Base-by-base conservation (phyloP, 2,329 filamentous ascomycete species). In the Lachnum nothofagi region DNA sequence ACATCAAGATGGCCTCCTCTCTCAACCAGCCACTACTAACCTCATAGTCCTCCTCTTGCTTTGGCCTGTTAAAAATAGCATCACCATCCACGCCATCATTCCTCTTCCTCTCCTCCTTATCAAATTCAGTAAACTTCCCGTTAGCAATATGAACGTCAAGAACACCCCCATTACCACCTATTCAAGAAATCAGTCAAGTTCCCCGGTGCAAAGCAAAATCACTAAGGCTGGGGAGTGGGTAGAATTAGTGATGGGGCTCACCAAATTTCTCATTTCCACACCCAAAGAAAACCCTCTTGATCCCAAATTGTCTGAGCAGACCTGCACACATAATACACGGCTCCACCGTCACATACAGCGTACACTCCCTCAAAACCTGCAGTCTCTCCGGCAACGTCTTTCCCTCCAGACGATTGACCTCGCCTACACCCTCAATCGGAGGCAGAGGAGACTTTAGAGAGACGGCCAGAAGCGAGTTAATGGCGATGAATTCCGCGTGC, bases 291-390 rank as follows among this genome's bases (percentile, higher is more conserved):
- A 98, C 93, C 58, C 85, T 86, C 54, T 86, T 81, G 68, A 98
- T 90, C 12, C 83, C 80, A 56, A 94, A 85, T 68, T 98, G 94
- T 44, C 90, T 82, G 43, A 98, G 77, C 45, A 94, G 82, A 5
- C 90, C 94, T 10, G 93, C 93, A 66, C 93, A 98, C 93, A 98
- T 98, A 71, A 98, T 89, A 68, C 93, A 98, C 4, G 93, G 93
- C 70, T 98, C 94, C 46, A 98, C 91, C 0, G 93, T 98, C 42
- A 98, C 93, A 68, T 98, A 98, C 44, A 98, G 80, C 63, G 86
- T 82, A 59, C 77, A 78, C 56, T 91, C 80, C 33, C 73, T 74
- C 58, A 97, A 75, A 54, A 91, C 79, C 10, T 76, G 77, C 27
- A 80, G 77, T 45, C 44, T 24, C 10, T 20, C 34, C n/a, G n/a